phyloP scores from a whole-genome alignment of 1,284 basidiomycete species.

The Puccinia novopanici region DNA sequence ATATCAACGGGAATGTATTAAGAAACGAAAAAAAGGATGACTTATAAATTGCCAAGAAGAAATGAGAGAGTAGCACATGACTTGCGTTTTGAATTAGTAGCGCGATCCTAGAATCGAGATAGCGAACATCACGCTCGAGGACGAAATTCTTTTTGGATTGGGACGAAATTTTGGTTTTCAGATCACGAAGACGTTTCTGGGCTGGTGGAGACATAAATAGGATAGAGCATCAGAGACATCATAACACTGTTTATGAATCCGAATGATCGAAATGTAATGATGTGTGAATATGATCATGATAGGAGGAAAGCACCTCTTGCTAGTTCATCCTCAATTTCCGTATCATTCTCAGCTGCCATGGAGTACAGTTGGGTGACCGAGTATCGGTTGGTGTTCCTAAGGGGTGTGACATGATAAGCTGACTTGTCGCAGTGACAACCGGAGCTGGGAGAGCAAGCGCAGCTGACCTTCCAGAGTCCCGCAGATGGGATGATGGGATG shows the following conservation, averaged over 20 bases:
- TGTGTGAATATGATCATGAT: neutral
- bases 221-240: neutral
- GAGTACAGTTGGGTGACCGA: conserved; percentile 93
- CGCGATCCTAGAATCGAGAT: conserved; percentile 95
- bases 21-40: neutral
- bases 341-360: conserved; percentile 97
- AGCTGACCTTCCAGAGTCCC: conserved; percentile 16
- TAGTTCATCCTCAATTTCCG: conserved; percentile 96
- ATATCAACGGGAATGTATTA: conserved; percentile 30
- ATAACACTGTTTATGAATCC: neutral
- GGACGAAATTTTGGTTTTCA: conserved; percentile 94
- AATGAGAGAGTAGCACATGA: conserved; percentile 51
- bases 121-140: conserved; percentile 94
- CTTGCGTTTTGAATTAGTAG: conserved; percentile 93
- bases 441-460: neutral
- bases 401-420: neutral
- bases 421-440: neutral
- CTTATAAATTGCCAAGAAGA: neutral
- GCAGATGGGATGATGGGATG: neutral
- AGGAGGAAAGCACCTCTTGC: conserved; percentile 69
- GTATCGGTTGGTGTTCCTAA: conserved; percentile 89
- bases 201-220: conserved; percentile 63
- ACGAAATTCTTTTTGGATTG: conserved; percentile 99
- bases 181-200: conserved; percentile 89
- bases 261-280: conserved; percentile 1